Evolutionary conservation across 1,139 yeast genomes (phyloP).

Genomic region (Protomyces gravidus): DNA sequence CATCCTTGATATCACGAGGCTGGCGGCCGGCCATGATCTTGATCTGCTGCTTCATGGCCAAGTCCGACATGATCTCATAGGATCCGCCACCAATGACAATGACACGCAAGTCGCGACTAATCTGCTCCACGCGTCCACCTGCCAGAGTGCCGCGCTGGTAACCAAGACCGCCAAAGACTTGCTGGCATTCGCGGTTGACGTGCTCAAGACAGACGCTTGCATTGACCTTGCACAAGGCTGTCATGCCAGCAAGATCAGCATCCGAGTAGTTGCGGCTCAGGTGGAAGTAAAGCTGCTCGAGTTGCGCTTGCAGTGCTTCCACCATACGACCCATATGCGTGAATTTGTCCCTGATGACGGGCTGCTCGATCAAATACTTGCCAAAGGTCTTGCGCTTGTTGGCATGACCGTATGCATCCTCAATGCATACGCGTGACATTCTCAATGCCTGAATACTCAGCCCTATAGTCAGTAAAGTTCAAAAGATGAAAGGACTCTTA

Average conservation of each 20-base stretch:
- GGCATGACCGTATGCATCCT: constrained; percentile 44
- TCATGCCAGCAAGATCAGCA: constrained; percentile 48
- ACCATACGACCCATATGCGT: constrained; percentile 46
- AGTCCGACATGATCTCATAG: constrained; percentile 47
- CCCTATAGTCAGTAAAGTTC: background rate
- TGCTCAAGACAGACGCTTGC: constrained; percentile 45
- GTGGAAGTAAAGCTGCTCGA: constrained; percentile 44
- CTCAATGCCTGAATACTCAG: constrained; percentile 44
- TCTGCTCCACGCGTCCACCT: constrained; percentile 46
- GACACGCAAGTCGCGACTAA: constrained; percentile 47
- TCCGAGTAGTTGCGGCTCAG: constrained; percentile 40
- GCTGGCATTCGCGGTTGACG: constrained; percentile 49
- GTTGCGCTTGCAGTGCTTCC: constrained; percentile 44
- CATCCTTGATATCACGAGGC: background rate
- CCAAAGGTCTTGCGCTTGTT: constrained; percentile 47
- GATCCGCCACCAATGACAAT: constrained; percentile 49
- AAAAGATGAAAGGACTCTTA: constrained; percentile 30
- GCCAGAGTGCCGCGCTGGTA: constrained; percentile 46
- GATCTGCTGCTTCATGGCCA: constrained; percentile 38
- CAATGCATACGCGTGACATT: constrained; percentile 45
- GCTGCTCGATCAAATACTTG: constrained; percentile 45
- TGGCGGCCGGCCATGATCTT: constrained; percentile 9
- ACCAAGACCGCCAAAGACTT: constrained; percentile 47
- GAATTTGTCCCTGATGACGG: constrained; percentile 46
- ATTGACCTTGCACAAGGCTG: constrained; percentile 47